Evolutionary conservation across 208 protist genomes (phyloP), one percentile per base, ranked within the genome.

Genomic region (Acanthamoeba lenticulata): DNA sequence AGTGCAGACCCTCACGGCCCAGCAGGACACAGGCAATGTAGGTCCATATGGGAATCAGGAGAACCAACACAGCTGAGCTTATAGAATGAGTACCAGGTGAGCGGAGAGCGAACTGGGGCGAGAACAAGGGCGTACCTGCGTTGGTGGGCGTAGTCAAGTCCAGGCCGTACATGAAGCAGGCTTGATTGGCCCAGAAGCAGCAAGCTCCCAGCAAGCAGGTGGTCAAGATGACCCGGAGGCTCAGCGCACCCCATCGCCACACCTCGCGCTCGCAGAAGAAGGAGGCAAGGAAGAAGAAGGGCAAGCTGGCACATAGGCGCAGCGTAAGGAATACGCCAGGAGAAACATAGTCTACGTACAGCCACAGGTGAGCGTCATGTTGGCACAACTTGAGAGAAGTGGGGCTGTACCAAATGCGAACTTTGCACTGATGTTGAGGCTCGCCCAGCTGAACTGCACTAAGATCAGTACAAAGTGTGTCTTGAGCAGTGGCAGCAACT

Each of bases 171-270:
- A 83, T 83, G 38, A 83, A 83, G 4, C 38, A 52, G 2, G 74
- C 49, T 34, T 83, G 74, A 40, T 83, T 83, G 36, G 74, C 36
- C 74, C 74, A 83, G 13, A 83, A 83, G 74, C 74, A 83, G 42
- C 74, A 83, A 17, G 49, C 40, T 19, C 74, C 74, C 6, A 83
- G 17, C 24, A 83, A 4, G 0, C 17, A 34, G 0, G 74, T 40
- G 1, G 32, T n/a, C 0, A n/a, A 34, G 6, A 83, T n/a, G 19
- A 52, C 49, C 38, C 74, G 74, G 27, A n/a, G 1, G 74, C 74
- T 83, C 38, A 83, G 74, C 5, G 74, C 74, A 21, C 49, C 42
- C 74, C 38, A 36, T 24, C 74, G 74, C 74, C 74, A 83, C 42
- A 17, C 42, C 40, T 44, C 42, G 32, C 74, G 74, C 27, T 83